phyloP scores from a whole-genome alignment of 257 asterid species.

The Solanum ossicruentum region DNA sequence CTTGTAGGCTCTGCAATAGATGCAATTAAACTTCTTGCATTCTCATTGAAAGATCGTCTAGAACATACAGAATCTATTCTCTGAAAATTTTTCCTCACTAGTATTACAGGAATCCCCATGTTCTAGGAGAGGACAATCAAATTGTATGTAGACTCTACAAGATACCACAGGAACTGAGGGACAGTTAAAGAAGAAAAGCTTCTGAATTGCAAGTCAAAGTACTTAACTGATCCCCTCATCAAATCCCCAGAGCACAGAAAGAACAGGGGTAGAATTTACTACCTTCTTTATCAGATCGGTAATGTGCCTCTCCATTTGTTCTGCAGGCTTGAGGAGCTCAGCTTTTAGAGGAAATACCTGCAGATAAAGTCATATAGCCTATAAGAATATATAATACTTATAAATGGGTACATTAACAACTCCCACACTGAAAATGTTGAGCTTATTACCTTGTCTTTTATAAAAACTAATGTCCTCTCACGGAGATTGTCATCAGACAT shows the following conservation, averaged over 20 bases:
- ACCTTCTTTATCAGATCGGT: constrained; percentile 84
- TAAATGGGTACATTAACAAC: background rate
- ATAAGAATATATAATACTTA: background rate
- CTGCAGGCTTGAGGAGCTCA: constrained; percentile 76
- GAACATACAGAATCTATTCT: background rate
- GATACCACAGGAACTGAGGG: background rate
- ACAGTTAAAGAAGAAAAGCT: background rate
- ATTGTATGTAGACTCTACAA: background rate
- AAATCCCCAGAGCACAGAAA: background rate
- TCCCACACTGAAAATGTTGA: background rate
- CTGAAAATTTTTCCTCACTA: background rate
- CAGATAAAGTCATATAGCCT: background rate
- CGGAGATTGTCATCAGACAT: constrained; percentile 87
- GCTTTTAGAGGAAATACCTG: constrained; percentile 87
- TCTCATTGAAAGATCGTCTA: background rate
- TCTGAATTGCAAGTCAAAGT: background rate
- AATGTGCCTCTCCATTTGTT: constrained; percentile 90
- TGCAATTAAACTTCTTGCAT: background rate
- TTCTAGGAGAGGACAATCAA: background rate
- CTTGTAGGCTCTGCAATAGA: constrained; percentile 77
- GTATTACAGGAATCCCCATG: background rate
- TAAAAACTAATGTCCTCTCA: constrained; percentile 72
- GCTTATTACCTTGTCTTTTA: constrained; percentile 67
- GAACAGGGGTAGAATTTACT: background rate
- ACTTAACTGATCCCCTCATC: background rate